Base-by-base conservation (phyloP, 2,329 filamentous ascomycete genomes). In the Sclerotinia spermophila region DNA sequence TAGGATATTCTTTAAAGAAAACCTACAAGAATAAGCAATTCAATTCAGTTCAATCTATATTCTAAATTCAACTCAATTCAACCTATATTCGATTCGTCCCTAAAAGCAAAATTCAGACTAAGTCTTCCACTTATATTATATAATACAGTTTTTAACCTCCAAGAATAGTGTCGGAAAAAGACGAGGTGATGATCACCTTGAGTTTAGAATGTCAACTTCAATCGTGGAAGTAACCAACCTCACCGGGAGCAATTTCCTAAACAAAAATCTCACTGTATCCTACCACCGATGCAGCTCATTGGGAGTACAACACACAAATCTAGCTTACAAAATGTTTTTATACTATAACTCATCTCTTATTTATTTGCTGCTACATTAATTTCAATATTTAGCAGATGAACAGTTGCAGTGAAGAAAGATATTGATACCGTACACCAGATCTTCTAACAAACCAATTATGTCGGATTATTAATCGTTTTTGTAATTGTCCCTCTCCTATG, bases 381-480 rank as follows among this genome's bases (percentile, higher is more conserved):
- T 58, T 6, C 33, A 6, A 38, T 15, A 35, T 56, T 5, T 19
- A 56, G 3, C 21, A 17, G 6, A n/a, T 35, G 13, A 27, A 55
- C 1, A 35, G 15, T 60, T 11, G 1, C n/a, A 60, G 11, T 5
- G 21, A 60, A n/a, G 30, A 30, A n/a, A 30, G 10, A 13, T 15
- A 42, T 42, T 2, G 6, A 8, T 11, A 30, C 10, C 1, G 17
- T 44, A 61, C 24, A 61, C 27, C 38, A 27, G n/a, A 11, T 48
- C 30, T 38, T 6, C 4, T 24, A 30, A 42, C 24, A 65, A 51
- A 64, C 58, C 38, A 44, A 38, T 33, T 27, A 51, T 55, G 27
- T 30, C 64, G 17, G 68, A 69, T 69, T 69, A 69, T 69, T 69
- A 56, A 69, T 65, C n/a, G 10, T 15, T 69, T 69, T 69, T 33